These are phyloP conservation scores for Komagataella kurtzmanii DNA, from an alignment of 805 yeast species.

Conservation along the genomic window DNA sequence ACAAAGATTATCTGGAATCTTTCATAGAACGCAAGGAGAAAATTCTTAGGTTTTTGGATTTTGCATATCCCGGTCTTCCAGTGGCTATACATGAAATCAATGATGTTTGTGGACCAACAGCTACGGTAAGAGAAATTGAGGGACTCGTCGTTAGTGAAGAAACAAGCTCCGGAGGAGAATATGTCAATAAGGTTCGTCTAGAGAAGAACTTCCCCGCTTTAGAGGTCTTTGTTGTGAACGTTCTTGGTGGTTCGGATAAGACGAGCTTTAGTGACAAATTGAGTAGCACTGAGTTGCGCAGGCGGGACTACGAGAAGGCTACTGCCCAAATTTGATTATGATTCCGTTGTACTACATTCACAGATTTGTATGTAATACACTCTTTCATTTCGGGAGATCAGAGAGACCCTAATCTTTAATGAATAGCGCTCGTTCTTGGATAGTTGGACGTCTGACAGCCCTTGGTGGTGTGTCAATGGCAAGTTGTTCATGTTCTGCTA, in stretches of 20 bases:
- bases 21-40: slow-evolving; percentile 34
- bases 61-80: slow-evolving; percentile 29
- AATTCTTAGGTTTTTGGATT: slow-evolving; percentile 35
- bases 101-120: slow-evolving; percentile 94
- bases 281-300: slow-evolving; percentile 74
- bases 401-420: slow-evolving; percentile 23
- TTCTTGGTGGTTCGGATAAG: slow-evolving; percentile 35
- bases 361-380: background rate
- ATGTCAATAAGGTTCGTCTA: slow-evolving; percentile 52
- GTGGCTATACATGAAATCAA: slow-evolving; percentile 50
- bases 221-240: slow-evolving; percentile 38
- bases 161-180: slow-evolving; percentile 59
- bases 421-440: slow-evolving; percentile 44
- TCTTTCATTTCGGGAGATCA: background rate
- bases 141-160: slow-evolving; percentile 75
- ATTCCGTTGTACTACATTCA: background rate
- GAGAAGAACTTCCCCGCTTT: slow-evolving; percentile 42
- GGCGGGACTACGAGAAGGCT: slow-evolving; percentile 15
- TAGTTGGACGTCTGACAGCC: slow-evolving; percentile 37
- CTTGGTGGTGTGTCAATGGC: slow-evolving; percentile 88
- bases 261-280: slow-evolving; percentile 54
- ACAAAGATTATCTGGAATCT: slow-evolving; percentile 46
- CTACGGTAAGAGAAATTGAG: slow-evolving; percentile 55
- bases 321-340: background rate
- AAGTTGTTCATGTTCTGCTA: slow-evolving; percentile 36